phyloP scores from a whole-genome alignment of 352 stramenopile species.

The Globisporangium orthogonon region DNA sequence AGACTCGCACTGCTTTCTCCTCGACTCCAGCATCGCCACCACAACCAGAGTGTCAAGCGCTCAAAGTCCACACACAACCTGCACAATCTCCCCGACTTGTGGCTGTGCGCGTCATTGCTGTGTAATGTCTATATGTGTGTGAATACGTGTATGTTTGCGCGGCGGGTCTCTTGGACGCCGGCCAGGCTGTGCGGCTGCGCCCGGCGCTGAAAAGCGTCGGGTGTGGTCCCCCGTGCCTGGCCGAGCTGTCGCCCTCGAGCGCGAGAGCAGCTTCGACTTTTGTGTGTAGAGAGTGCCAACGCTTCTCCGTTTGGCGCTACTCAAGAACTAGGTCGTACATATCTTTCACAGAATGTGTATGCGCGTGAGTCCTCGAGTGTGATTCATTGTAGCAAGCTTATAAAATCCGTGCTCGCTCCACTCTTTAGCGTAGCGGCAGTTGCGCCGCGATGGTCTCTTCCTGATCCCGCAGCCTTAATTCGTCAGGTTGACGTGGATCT shows the following conservation, averaged over 20 bases:
- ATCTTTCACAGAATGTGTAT: not conserved
- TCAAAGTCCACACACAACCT: not conserved
- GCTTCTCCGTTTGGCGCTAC: conserved; percentile 41
- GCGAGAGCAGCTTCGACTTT: conserved; percentile 49
- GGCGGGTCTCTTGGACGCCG: conserved; percentile 5
- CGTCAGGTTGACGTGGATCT: conserved; percentile 27
- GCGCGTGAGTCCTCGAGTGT: not conserved
- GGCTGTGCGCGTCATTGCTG: not conserved
- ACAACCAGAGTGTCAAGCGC: not conserved
- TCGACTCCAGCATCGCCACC: not conserved
- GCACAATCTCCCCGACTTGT: not conserved
- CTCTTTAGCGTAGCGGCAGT: not conserved
- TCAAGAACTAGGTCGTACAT: conserved; percentile 82
- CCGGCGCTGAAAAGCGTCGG: conserved; percentile 22
- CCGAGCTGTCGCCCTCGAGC: conserved; percentile 23
- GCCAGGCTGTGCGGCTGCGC: conserved; percentile 5
- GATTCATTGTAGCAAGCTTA: not conserved
- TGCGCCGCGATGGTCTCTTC: not conserved
- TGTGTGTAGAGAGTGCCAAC: conserved; percentile 80
- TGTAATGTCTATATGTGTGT: conserved; percentile 1
- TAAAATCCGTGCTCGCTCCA: not conserved
- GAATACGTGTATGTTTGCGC: conserved; percentile 11
- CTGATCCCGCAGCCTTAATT: conserved; percentile 11
- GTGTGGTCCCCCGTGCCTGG: conserved; percentile 18
- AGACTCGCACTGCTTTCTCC: not conserved